phyloP scores from a whole-genome alignment of 805 yeast species.

The Metschnikowia dekortorum region DNA sequence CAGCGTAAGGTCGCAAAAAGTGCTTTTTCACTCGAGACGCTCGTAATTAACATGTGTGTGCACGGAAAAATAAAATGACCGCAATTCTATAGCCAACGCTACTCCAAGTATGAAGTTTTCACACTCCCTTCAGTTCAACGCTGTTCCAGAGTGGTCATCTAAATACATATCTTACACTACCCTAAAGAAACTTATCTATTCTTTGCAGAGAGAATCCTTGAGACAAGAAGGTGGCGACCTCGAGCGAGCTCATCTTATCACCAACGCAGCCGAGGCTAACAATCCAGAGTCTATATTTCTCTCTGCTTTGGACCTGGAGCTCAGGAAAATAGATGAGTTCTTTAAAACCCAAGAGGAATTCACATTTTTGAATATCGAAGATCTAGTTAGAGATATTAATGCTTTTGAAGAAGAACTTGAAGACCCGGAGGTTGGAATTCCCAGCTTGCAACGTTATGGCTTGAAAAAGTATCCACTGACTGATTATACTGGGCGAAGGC shows the following conservation, averaged over 20 bases:
- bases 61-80: slow-evolving; percentile 2
- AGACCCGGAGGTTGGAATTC: slow-evolving; percentile 7
- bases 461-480: slow-evolving; percentile 6
- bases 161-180: slow-evolving; percentile 87
- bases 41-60: slow-evolving; percentile 1
- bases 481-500: slow-evolving; percentile 5
- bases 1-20: background rate
- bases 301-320: slow-evolving; percentile 73
- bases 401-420: slow-evolving; percentile 47
- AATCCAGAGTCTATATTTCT: slow-evolving; percentile 59
- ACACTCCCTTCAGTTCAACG: slow-evolving; percentile 91
- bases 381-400: slow-evolving; percentile 56
- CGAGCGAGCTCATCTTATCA: slow-evolving; percentile 27
- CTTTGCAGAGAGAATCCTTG: slow-evolving; percentile 64
- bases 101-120: slow-evolving; percentile 74
- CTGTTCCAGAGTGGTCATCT: slow-evolving; percentile 97
- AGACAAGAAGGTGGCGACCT: slow-evolving; percentile 24
- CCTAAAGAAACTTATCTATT: slow-evolving; percentile 77
- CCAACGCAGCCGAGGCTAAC: slow-evolving; percentile 13
- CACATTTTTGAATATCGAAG: slow-evolving; percentile 49
- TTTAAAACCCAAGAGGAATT: slow-evolving; percentile 64
- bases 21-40: background rate
- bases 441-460: slow-evolving; percentile 7
- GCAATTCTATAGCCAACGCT: background rate
- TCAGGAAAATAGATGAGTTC: slow-evolving; percentile 70